Evolutionary conservation across 768 basidiomycete genomes (phyloP).

Genomic region (Boletus sp.): DNA sequence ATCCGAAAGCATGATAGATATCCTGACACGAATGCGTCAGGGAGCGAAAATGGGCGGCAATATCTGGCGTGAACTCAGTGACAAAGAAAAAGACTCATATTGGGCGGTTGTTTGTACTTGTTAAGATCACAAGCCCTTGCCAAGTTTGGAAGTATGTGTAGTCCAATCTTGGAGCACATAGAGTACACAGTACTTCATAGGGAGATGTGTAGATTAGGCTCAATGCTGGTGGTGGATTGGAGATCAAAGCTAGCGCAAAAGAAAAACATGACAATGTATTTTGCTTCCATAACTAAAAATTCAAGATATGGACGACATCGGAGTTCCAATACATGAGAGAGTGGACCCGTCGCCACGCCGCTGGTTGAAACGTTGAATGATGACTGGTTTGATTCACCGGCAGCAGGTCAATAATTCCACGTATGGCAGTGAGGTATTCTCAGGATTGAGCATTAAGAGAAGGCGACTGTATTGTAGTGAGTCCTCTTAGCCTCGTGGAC

Average conservation of each 20-base stretch:
- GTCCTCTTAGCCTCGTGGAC: background rate
- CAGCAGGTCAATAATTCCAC: background rate
- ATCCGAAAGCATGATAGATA: conserved; percentile 43
- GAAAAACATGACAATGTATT: too few relatives aligned
- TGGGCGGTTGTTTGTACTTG: conserved; percentile 17
- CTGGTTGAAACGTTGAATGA: too few relatives aligned
- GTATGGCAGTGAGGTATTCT: background rate
- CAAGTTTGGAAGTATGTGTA: background rate
- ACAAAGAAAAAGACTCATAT: background rate
- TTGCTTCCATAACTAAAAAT: too few relatives aligned
- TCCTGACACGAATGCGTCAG: background rate
- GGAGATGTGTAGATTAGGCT: too few relatives aligned
- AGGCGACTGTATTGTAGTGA: background rate
- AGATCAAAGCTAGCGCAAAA: too few relatives aligned
- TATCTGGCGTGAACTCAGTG: background rate
- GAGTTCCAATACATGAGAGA: too few relatives aligned
- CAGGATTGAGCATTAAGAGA: background rate
- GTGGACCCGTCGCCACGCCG: too few relatives aligned
- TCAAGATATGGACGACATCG: too few relatives aligned
- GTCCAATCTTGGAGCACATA: too few relatives aligned
- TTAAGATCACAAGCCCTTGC: conserved; percentile 15
- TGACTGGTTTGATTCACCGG: too few relatives aligned
- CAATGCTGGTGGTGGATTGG: too few relatives aligned
- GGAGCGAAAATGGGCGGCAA: background rate
- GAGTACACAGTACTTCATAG: too few relatives aligned